Base-by-base conservation (phyloP, 306 rosid genomes). In the Ammopiptanthus mongolicus region DNA sequence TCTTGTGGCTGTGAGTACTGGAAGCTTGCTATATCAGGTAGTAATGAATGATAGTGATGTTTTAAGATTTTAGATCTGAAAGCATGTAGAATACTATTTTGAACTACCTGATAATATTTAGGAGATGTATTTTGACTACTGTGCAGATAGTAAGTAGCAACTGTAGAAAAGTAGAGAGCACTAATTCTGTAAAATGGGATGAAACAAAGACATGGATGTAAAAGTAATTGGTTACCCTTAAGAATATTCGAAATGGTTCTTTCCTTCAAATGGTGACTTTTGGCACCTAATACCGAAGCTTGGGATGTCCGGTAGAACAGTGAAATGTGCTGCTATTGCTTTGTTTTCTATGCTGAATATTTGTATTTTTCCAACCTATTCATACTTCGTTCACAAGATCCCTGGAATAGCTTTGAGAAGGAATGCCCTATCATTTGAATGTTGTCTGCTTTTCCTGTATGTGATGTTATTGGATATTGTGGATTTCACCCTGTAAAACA, bases 21-120 rank as follows among this genome's bases (percentile, higher is more conserved):
- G 99, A 86, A 87, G 70, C 84, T 87, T 95, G 80, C 83, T 88
- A 61, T 87, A 92, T 83, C 97, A 95, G 99, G 99, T 95, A 87
- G 79, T 53, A n/a, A 75, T 74, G 72, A 55, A 15, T 29, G 82
- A 59, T 74, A 47, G 23, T 4, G 21, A 63, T 63, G 25, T 36
- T 41, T 42, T 73, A 57, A 33, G 46, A 39, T 71, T 61, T 52
- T 14, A 36, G 69, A 80, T 25, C 71, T 69, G 77, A 29, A 72
- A 73, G 74, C 39, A 41, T 25, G 18, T 23, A 47, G 44, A 14
- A 41, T 71, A 62, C 71, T 61, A 3, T 73, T 60, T 46, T 65
- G 60, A 61, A 65, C 23, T 61, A 56, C 65, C 76, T 52, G 58
- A 31, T 74, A 22, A 8, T 55, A 18, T 69, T 18, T 55, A 44